Base-by-base conservation (phyloP, 352 stramenopile species). In the Phytophthora cryptogea region DNA sequence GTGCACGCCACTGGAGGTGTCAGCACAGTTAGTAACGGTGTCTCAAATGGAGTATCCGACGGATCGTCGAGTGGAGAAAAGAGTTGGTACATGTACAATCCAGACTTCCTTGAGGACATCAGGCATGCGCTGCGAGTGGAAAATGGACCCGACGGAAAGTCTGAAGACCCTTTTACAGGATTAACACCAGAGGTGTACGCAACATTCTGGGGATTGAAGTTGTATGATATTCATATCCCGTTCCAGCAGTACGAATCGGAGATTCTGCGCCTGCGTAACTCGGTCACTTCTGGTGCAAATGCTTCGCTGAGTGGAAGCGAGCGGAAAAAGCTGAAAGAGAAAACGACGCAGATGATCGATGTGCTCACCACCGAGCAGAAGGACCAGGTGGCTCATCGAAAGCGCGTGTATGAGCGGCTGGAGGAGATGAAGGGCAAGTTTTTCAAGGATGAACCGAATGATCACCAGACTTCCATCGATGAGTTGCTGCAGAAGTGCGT, bases 191-290 rank as follows among this genome's bases (percentile, higher is more conserved):
- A 92, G 17, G 59, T 95, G 35, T 95, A 90, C 46, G 73, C 83
- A 23, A 92, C 75, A 41, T 96, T 96, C 57, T 96, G 88, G 88
- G 83, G 77, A 9, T 66, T 96, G 46, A 89, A 83, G 41, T 61
- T 95, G 31, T 95, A 95, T 54, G 88, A 96, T 65, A 88, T 96
- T 35, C 77, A 95, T 59, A 74, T 93, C 6, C 88, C 88, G 27
- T 90, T 93, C 54, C 72, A 78, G 27, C 84, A 94, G 46, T 96
- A 96, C 67, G 83, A 95, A 30, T 72, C 74, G 1, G 88, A 96
- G 59, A 95, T 95, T 59, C 49, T 72, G 6, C 82, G 84, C 17
- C 62, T 94, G 20, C 80, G 84, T 8, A 83, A 82, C 28, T 90
- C 84, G 1, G 61, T 86, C 4, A 66, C 63, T 23, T 77, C 68